These are phyloP conservation scores for Penicillium brasilianum DNA, from an alignment of 2,329 filamentous ascomycete genomes.

Conservation along the genomic window DNA sequence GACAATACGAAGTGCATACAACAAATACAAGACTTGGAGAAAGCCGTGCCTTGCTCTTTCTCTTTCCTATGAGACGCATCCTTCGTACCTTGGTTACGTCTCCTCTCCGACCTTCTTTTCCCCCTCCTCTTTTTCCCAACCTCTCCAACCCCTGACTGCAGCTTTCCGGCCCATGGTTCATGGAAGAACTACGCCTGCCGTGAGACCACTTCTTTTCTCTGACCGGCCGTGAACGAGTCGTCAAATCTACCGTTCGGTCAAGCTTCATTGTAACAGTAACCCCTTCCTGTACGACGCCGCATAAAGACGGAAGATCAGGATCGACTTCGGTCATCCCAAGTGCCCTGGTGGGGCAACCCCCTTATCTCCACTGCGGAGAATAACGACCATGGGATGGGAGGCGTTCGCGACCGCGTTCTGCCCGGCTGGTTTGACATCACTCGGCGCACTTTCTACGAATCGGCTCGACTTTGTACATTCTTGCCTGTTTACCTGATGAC, in stretches of 20 bases:
- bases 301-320: slow-evolving; percentile 27
- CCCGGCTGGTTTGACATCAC: slow-evolving; percentile 1
- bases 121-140: slow-evolving; percentile 4
- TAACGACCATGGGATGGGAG: slow-evolving; percentile 22
- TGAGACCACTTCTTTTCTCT: slow-evolving; percentile 20
- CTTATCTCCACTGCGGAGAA: slow-evolving; percentile 30
- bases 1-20: not conserved
- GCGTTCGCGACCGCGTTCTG: slow-evolving; percentile 3
- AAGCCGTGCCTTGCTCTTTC: not conserved
- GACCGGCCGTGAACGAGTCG: not conserved
- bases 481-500: not conserved
- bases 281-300: slow-evolving; percentile 30
- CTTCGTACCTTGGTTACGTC: not conserved
- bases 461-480: not conserved
- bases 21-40: not conserved
- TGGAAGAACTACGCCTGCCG: slow-evolving; percentile 14
- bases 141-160: slow-evolving; percentile 19
- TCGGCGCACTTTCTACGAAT: not conserved
- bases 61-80: not conserved
- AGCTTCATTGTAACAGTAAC: slow-evolving; percentile 31
- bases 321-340: slow-evolving; percentile 23
- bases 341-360: slow-evolving; percentile 8
- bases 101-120: not conserved
- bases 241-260: not conserved
- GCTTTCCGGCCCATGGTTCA: slow-evolving; percentile 23